A percentile compares a stretch with the other conserved stretches of the same genome.
Evolutionary conservation across 129 eudicot species (phyloP).

Genomic region (Heracleum sosnowskyi): DNA sequence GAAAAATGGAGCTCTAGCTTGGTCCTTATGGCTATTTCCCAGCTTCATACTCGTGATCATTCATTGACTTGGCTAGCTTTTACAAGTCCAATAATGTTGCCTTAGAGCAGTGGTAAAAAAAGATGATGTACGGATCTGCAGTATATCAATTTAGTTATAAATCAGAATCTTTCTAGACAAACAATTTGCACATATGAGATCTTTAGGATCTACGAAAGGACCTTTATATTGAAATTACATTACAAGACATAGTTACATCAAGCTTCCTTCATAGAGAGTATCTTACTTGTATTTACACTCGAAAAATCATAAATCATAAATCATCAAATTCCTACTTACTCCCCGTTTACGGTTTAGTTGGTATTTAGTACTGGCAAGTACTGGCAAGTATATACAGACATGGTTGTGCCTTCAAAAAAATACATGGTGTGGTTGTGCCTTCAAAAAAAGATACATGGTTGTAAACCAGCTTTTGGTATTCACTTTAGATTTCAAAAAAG

Average conservation of each 20-base stretch:
- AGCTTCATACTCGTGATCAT: constrained; percentile 6
- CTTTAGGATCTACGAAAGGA: neutral
- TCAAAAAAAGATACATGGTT: too few relatives aligned
- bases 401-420: too few relatives aligned
- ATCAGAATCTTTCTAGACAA: neutral
- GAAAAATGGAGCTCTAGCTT: constrained; percentile 2
- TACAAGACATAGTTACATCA: neutral
- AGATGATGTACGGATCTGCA: constrained; percentile 13
- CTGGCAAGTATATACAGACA: too few relatives aligned
- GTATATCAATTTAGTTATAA: neutral
- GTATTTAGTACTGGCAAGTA: too few relatives aligned
- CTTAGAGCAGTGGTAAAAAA: constrained; percentile 6
- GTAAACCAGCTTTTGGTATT: neutral
- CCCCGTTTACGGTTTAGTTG: neutral
- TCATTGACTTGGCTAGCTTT: constrained; percentile 14
- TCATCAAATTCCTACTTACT: neutral
- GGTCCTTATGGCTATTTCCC: neutral
- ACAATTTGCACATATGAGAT: too few relatives aligned
- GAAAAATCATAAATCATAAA: too few relatives aligned
- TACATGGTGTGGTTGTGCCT: too few relatives aligned
- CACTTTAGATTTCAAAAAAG: neutral
- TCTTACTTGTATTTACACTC: too few relatives aligned
- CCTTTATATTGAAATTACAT: too few relatives aligned
- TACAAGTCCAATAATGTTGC: constrained; percentile 11
- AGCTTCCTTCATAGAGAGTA: neutral